Evolutionary conservation across 148 eudicot genomes (phyloP).

Genomic region (Persicaria tinctoria): DNA sequence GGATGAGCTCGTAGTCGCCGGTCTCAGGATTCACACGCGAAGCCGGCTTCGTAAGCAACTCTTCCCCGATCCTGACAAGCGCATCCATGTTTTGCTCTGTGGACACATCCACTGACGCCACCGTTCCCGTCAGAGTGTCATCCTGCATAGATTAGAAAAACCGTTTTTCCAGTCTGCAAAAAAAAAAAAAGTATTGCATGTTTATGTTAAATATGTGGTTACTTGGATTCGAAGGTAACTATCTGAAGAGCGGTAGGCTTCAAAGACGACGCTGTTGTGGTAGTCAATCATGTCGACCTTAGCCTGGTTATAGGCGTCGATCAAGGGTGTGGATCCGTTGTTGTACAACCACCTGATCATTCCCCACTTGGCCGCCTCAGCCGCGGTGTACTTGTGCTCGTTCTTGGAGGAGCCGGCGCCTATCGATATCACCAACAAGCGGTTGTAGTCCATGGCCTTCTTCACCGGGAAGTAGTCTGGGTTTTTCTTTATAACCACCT

Average conservation of each 20-base stretch:
- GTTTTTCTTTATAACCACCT: slow-evolving; percentile 22
- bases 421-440: slow-evolving; percentile 38
- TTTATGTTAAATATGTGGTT: not conserved
- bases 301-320: slow-evolving; percentile 29
- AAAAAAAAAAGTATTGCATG: not conserved
- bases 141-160: slow-evolving; percentile 22
- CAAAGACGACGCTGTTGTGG: slow-evolving; percentile 31
- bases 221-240: slow-evolving; percentile 61
- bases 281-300: slow-evolving; percentile 39
- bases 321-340: slow-evolving; percentile 28
- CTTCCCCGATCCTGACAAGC: slow-evolving; percentile 37
- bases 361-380: slow-evolving; percentile 48
- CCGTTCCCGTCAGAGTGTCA: slow-evolving; percentile 31
- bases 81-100: slow-evolving; percentile 33
- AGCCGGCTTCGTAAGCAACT: slow-evolving; percentile 34
- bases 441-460: slow-evolving; percentile 21
- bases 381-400: slow-evolving; percentile 28
- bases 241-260: slow-evolving; percentile 32
- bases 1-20: slow-evolving; percentile 36
- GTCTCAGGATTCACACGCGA: slow-evolving; percentile 27
- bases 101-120: slow-evolving; percentile 24
- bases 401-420: slow-evolving; percentile 40
- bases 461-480: slow-evolving; percentile 27
- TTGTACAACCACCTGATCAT: slow-evolving; percentile 37
- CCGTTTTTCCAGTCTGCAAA: not conserved